phyloP scores from a whole-genome alignment of 768 basidiomycete genomes.

The Boletellus emodensis region DNA sequence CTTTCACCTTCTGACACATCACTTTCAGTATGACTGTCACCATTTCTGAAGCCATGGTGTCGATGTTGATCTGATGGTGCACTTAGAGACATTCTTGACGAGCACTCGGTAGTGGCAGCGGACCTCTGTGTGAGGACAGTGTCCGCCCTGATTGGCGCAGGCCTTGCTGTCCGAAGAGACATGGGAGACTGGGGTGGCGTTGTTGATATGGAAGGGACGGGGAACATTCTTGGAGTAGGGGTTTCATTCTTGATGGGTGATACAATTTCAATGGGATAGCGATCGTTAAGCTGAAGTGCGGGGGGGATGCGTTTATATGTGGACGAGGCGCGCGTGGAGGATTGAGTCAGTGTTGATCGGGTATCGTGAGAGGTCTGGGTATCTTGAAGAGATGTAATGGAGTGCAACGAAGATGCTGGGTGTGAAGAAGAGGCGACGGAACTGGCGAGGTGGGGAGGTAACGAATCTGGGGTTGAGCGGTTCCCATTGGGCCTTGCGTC shows the following conservation, averaged over 20 bases:
- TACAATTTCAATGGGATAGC: constrained; percentile 17
- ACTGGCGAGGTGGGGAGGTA: constrained; percentile 25
- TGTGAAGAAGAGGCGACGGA: neutral
- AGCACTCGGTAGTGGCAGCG: constrained; percentile 6
- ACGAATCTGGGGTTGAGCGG: constrained; percentile 12
- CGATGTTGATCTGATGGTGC: constrained; percentile 26
- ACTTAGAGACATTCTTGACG: constrained; percentile 27
- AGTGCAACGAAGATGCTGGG: constrained; percentile 23
- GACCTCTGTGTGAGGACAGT: constrained; percentile 9
- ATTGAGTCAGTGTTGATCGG: constrained; percentile 11
- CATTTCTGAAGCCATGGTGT: constrained; percentile 19
- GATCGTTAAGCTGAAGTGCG: constrained; percentile 27
- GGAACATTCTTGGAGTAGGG: constrained; percentile 37
- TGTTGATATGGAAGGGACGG: constrained; percentile 55
- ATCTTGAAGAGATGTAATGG: constrained; percentile 38
- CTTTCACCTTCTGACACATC: constrained; percentile 34
- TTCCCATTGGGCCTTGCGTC: constrained; percentile 21
- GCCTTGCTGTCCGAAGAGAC: constrained; percentile 18
- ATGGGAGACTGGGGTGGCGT: constrained; percentile 41
- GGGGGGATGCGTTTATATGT: constrained; percentile 24
- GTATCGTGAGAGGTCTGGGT: constrained; percentile 27
- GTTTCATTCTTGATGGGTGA: constrained; percentile 9
- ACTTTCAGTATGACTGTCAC: constrained; percentile 27
- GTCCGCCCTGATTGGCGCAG: constrained; percentile 11
- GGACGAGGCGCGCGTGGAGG: constrained; percentile 2